Conservation (phyloP, 2,329 filamentous ascomycete species). For the Cryphonectria naterciae region DNA sequence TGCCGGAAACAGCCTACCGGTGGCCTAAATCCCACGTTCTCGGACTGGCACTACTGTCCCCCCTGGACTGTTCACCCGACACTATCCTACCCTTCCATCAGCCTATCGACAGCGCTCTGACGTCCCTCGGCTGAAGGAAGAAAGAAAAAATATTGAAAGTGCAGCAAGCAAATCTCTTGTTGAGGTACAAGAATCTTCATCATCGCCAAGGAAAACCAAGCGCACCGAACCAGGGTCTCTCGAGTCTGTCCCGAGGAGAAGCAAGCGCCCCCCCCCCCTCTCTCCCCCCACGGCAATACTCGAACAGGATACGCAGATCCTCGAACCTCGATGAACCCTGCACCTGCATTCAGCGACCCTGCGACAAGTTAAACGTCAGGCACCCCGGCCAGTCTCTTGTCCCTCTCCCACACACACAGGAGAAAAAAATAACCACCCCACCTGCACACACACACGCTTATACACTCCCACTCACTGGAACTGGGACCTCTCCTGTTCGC, state of each 20-base stretch:
- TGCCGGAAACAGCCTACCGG: constrained; percentile 5
- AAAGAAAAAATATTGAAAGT: neutral
- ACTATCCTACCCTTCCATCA: neutral
- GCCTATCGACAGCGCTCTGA: neutral
- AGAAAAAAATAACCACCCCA: neutral
- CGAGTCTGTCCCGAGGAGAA: neutral
- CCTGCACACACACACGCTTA: neutral
- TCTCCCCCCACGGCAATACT: neutral
- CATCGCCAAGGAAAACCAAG: neutral
- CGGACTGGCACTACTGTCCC: neutral
- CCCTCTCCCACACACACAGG: neutral
- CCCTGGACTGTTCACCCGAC: neutral
- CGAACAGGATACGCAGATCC: constrained; percentile 7
- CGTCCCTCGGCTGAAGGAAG: neutral
- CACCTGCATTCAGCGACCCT: constrained; percentile 7
- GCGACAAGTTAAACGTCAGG: constrained; percentile 13
- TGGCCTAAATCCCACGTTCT: neutral
- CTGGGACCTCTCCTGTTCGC: neutral
- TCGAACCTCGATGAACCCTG: constrained; percentile 12
- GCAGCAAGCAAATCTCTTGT: neutral
- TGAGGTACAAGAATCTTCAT: neutral
- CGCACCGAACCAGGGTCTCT: neutral
- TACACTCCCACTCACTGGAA: neutral
- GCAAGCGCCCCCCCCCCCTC: neutral
- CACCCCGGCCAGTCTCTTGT: neutral